Conservation (phyloP, 2,329 filamentous ascomycete genomes). For the Fusarium falciforme region DNA sequence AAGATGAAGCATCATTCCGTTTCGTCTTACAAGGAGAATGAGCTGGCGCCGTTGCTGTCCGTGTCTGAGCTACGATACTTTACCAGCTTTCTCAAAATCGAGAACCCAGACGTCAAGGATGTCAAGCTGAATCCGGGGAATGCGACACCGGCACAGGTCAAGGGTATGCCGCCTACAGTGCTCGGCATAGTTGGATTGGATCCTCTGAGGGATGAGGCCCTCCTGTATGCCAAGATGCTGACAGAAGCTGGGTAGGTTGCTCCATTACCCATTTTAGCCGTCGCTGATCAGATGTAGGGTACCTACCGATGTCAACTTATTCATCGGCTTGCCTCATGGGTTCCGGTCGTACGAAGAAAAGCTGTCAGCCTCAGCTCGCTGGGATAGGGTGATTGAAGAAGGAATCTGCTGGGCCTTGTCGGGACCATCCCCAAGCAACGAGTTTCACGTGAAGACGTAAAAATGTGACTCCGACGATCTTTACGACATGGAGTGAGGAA, state of each 20-base stretch:
- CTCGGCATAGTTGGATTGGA: conserved; percentile 60
- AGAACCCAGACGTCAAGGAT: conserved; percentile 44
- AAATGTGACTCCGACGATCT: background rate
- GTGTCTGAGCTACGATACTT: conserved; percentile 41
- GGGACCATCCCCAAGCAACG: background rate
- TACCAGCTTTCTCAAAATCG: conserved; percentile 43
- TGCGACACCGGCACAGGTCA: conserved; percentile 47
- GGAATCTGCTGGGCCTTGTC: conserved; percentile 55
- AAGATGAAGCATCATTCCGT: conserved; percentile 52
- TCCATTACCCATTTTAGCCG: background rate
- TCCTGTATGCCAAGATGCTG: conserved; percentile 58
- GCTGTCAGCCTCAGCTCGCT: conserved; percentile 51
- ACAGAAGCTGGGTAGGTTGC: conserved; percentile 55
- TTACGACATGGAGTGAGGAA: background rate
- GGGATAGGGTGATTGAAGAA: conserved; percentile 56
- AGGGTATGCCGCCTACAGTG: conserved; percentile 56
- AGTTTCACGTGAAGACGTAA: conserved; percentile 17
- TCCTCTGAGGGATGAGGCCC: conserved; percentile 60
- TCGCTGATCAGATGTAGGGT: conserved; percentile 49
- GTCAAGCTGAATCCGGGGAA: conserved; percentile 52
- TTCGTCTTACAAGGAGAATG: conserved; percentile 59
- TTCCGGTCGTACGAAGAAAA: conserved; percentile 55
- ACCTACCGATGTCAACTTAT: conserved; percentile 60
- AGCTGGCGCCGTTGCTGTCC: conserved; percentile 60
- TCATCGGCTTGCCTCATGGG: conserved; percentile 64